Percentiles rank a stretch among this genome's conserved stretches.
These are phyloP conservation scores for Gnomoniopsis sp. DNA, from an alignment of 2,329 filamentous ascomycete species.

Conservation along the genomic window DNA sequence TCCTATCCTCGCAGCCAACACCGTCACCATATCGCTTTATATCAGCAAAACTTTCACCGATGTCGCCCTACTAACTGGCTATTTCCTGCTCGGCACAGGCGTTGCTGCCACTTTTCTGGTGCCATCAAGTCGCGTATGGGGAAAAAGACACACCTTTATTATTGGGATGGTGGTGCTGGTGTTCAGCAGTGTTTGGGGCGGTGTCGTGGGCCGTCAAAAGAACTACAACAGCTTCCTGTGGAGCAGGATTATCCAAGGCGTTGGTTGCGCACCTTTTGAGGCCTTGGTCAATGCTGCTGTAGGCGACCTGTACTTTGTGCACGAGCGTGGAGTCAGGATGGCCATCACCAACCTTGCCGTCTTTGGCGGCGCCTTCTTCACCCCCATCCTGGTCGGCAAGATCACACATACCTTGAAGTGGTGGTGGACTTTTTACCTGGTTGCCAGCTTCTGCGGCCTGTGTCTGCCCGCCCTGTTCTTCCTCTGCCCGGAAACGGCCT, in stretches of 20 bases:
- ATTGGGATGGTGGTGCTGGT: constrained; percentile 73
- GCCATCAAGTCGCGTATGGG: constrained; percentile 84
- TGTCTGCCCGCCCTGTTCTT: constrained; percentile 71
- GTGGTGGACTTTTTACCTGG: constrained; percentile 84
- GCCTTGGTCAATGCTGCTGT: constrained; percentile 84
- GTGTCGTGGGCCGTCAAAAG: constrained; percentile 50
- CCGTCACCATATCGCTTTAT: constrained; percentile 68
- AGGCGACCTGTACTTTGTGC: constrained; percentile 87
- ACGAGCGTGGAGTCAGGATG: constrained; percentile 83
- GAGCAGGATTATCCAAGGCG: constrained; percentile 79
- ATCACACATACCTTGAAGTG: constrained; percentile 76
- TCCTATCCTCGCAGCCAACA: constrained; percentile 85
- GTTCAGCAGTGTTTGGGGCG: constrained; percentile 74
- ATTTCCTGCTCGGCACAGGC: constrained; percentile 80
- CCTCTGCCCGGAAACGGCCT: constrained; percentile 83
- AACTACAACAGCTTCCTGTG: constrained; percentile 72
- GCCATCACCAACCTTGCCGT: constrained; percentile 64
- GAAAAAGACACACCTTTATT: constrained; percentile 85
- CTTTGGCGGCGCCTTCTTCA: constrained; percentile 59
- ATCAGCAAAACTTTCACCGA: constrained; percentile 67
- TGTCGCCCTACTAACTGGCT: constrained; percentile 80
- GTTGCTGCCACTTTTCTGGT: constrained; percentile 82
- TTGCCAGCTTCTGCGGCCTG: constrained; percentile 75
- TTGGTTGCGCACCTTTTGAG: constrained; percentile 86
- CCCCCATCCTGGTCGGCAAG: constrained; percentile 86